Evolutionary conservation across 1,284 basidiomycete species (phyloP).

Genomic region (Tylopilus sp.): DNA sequence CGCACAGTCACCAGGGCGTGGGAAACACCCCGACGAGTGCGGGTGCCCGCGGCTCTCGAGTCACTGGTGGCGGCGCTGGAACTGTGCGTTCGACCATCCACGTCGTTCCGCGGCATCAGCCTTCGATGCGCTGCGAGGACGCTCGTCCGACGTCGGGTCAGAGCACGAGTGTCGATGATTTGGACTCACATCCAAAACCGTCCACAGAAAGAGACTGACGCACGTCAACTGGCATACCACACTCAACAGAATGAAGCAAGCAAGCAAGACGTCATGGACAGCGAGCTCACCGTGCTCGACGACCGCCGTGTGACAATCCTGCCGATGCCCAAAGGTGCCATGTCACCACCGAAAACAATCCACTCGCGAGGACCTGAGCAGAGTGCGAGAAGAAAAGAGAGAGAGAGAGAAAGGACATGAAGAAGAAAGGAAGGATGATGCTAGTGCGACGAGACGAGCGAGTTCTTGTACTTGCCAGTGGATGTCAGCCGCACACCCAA

Average conservation of each 20-base stretch:
- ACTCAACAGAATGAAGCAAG: background rate
- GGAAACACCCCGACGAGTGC: background rate
- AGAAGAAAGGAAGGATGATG: background rate
- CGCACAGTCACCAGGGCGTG: too few species aligned
- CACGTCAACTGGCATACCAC: background rate
- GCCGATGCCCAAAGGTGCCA: background rate
- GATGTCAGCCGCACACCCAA: constrained; percentile 9
- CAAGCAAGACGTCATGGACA: background rate
- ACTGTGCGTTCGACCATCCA: constrained; percentile 2
- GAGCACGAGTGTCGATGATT: background rate
- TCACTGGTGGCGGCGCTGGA: too few species aligned
- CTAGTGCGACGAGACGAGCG: background rate
- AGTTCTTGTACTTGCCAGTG: constrained; percentile 7
- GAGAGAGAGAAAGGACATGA: background rate
- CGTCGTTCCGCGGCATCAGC: too few species aligned
- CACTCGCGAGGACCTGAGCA: constrained; percentile 2
- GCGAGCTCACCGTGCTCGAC: constrained; percentile 1
- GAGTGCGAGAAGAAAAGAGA: background rate
- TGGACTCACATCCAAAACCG: constrained; percentile 3
- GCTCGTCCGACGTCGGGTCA: background rate
- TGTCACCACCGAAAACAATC: constrained; percentile 2
- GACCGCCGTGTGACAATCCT: background rate
- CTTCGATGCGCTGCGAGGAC: background rate
- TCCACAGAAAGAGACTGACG: background rate
- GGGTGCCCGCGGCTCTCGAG: too few species aligned